These are phyloP conservation scores for Oryza brachyantha DNA, from an alignment of 176 grass and related monocot species.

Conservation along the genomic window DNA sequence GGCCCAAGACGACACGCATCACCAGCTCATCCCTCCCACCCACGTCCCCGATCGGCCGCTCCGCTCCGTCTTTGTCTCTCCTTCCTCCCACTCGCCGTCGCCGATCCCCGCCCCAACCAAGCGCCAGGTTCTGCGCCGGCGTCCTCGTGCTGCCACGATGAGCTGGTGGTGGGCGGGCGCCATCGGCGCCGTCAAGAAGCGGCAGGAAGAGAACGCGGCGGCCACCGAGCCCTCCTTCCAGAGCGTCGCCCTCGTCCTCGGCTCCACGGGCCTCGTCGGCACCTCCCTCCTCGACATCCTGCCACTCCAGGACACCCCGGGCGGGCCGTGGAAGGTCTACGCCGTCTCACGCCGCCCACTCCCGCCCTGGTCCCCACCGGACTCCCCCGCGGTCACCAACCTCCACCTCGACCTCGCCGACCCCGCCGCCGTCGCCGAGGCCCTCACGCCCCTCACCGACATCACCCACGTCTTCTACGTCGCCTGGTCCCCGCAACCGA, in stretches of 20 bases:
- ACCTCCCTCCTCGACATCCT: conserved; percentile 77
- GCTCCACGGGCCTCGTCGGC: conserved; percentile 70
- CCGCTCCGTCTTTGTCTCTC: no score
- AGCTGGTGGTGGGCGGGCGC: conserved; percentile 95
- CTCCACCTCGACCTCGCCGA: conserved; percentile 59
- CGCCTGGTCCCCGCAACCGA: conserved; percentile 32
- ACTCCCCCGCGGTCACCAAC: conserved; percentile 35
- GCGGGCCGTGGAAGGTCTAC: conserved; percentile 84
- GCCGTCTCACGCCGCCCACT: conserved; percentile 61
- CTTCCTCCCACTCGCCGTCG: neutral
- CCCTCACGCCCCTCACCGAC: conserved; percentile 47
- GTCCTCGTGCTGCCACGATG: conserved; percentile 28
- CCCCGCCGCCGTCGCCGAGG: conserved; percentile 32
- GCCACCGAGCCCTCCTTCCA: conserved; percentile 31
- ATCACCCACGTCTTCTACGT: conserved; percentile 70
- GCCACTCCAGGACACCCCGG: conserved; percentile 70
- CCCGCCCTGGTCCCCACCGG: conserved; percentile 48
- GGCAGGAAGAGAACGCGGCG: conserved; percentile 49
- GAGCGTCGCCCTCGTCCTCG: conserved; percentile 71
- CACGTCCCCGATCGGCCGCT: no score
- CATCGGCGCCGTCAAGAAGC: conserved; percentile 72
- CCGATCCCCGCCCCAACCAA: neutral
- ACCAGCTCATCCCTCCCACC: neutral
- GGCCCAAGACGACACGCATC: no score
- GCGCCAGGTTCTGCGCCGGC: neutral